Conservation (phyloP, 345 rosid species). For the Carallia brachiata region DNA sequence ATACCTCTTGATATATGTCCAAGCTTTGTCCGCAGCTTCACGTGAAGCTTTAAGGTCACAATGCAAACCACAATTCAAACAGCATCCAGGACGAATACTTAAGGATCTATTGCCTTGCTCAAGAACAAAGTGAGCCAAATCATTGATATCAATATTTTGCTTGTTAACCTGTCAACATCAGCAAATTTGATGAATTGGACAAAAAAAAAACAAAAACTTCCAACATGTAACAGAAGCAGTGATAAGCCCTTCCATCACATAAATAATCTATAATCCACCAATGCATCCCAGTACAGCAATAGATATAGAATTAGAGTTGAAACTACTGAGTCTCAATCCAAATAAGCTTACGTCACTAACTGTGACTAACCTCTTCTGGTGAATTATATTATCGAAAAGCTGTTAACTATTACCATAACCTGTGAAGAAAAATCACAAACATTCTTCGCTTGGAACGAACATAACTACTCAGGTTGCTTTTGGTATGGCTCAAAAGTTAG, state of each 20-base stretch:
- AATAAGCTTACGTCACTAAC: no score
- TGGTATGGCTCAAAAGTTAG: no score
- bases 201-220: background rate
- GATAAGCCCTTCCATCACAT: background rate
- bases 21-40: slow-evolving; percentile 45
- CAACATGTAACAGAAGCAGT: background rate
- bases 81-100: slow-evolving; percentile 42
- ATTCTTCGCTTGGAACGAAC: no score
- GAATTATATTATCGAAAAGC: no score
- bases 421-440: no score
- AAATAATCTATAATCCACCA: background rate
- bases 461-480: no score
- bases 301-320: background rate
- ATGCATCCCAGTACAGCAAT: background rate
- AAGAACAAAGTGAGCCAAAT: slow-evolving; percentile 33
- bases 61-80: slow-evolving; percentile 59
- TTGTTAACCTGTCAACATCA: slow-evolving; percentile 33
- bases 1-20: slow-evolving; percentile 54
- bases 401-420: no score
- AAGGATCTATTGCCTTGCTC: slow-evolving; percentile 22
- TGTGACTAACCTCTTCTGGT: no score
- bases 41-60: slow-evolving; percentile 42
- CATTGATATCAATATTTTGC: slow-evolving; percentile 26
- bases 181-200: background rate
- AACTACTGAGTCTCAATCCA: no score